These are phyloP conservation scores for Amanita pseudoporphyria DNA, from an alignment of 768 basidiomycete species.

Conservation along the genomic window DNA sequence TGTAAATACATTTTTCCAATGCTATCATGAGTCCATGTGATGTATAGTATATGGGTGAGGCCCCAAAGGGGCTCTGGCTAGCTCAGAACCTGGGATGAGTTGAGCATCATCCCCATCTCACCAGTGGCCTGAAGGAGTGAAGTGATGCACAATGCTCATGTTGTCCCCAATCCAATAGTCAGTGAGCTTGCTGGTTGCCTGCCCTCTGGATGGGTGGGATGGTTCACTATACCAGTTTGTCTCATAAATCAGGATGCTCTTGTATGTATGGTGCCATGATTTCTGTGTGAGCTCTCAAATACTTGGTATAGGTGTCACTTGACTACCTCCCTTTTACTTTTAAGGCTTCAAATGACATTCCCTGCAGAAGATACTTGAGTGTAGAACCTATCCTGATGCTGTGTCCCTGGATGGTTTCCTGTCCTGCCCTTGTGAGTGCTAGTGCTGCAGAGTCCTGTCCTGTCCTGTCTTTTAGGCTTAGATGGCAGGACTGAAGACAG, in stretches of 20 bases:
- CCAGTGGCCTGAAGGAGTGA: neutral
- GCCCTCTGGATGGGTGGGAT: constrained; percentile 1
- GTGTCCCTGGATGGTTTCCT: constrained; percentile 17
- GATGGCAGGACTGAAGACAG: too few relatives aligned
- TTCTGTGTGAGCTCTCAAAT: too few relatives aligned
- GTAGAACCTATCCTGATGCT: too few relatives aligned
- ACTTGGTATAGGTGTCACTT: too few relatives aligned
- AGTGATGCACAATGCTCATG: constrained; percentile 1
- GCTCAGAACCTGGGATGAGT: constrained; percentile 1
- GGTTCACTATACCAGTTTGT: neutral
- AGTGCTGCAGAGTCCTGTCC: too few relatives aligned
- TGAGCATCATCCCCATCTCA: constrained; percentile 6
- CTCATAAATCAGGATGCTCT: neutral
- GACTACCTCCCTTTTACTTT: too few relatives aligned
- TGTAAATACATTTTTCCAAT: too few relatives aligned
- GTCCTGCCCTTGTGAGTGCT: too few relatives aligned
- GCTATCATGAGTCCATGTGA: too few relatives aligned
- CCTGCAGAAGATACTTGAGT: too few relatives aligned
- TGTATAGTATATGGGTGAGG: constrained; percentile 1
- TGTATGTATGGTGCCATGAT: constrained; percentile 4
- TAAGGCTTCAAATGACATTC: too few relatives aligned
- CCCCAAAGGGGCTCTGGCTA: constrained; percentile 4
- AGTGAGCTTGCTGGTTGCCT: neutral
- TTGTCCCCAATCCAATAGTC: neutral
- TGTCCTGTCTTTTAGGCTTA: too few relatives aligned